These are phyloP conservation scores for Colletotrichum sansevieriae DNA, from an alignment of 2,329 filamentous ascomycete species.

Conservation along the genomic window DNA sequence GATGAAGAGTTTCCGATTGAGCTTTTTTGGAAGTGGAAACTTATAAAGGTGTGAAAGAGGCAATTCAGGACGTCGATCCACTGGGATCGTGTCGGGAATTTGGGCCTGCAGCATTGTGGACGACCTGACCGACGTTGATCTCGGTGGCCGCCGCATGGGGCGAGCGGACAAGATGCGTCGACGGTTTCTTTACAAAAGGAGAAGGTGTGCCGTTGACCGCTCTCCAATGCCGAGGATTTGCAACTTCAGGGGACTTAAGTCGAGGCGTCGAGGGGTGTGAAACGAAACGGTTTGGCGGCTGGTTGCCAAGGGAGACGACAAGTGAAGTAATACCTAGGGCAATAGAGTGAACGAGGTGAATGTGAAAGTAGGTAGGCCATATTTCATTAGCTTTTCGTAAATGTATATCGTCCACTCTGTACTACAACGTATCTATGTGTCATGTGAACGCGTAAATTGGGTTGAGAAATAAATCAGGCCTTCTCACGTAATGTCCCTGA, in stretches of 20 bases:
- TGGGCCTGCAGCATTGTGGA: neutral
- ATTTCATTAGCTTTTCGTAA: slow-evolving; percentile 29
- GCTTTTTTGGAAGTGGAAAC: neutral
- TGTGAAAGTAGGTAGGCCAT: neutral
- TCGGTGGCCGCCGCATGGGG: slow-evolving; percentile 1
- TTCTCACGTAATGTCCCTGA: slow-evolving; percentile 8
- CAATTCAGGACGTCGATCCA: slow-evolving; percentile 14
- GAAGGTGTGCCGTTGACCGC: slow-evolving; percentile 14
- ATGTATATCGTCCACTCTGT: slow-evolving; percentile 26
- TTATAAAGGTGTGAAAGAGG: neutral
- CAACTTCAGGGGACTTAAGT: slow-evolving; percentile 10
- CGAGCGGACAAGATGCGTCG: neutral
- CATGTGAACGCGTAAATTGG: slow-evolving; percentile 28
- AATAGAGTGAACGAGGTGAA: neutral
- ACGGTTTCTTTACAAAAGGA: neutral
- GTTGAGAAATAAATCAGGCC: slow-evolving; percentile 11
- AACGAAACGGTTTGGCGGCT: neutral
- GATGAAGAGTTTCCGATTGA: neutral
- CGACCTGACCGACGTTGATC: slow-evolving; percentile 1
- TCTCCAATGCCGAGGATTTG: slow-evolving; percentile 3
- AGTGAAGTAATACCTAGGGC: neutral
- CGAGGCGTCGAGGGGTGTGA: neutral
- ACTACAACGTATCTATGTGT: slow-evolving; percentile 36
- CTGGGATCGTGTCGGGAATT: slow-evolving; percentile 5
- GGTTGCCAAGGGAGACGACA: slow-evolving; percentile 8